These are phyloP conservation scores for Daldinia sp. DNA, from an alignment of 2,329 filamentous ascomycete species.

Conservation along the genomic window DNA sequence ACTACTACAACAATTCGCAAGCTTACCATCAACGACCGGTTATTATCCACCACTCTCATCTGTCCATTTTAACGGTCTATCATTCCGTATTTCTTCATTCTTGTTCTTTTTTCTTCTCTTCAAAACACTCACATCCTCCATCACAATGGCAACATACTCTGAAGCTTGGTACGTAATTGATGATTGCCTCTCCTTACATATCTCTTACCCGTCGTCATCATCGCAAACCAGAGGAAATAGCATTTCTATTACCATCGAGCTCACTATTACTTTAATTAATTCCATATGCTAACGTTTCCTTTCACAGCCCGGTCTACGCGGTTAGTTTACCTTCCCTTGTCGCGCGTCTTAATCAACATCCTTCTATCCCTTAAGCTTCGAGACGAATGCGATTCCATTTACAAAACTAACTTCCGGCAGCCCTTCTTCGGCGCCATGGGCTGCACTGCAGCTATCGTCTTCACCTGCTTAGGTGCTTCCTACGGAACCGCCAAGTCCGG, in stretches of 20 bases:
- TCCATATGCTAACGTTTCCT: constrained; percentile 45
- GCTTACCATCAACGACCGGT: constrained; percentile 39
- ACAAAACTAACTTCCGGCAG: constrained; percentile 47
- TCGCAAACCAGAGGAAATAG: constrained; percentile 37
- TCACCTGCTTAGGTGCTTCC: constrained; percentile 95
- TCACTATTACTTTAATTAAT: background rate
- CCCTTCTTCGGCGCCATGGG: constrained; percentile 90
- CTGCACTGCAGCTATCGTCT: constrained; percentile 91
- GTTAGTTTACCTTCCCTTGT: constrained; percentile 73
- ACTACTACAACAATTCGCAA: constrained; percentile 19
- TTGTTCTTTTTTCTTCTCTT: constrained; percentile 20
- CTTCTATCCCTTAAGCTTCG: constrained; percentile 18
- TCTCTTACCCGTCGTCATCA: constrained; percentile 42
- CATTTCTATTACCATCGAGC: constrained; percentile 11
- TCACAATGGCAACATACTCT: constrained; percentile 49
- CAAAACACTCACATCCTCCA: constrained; percentile 27
- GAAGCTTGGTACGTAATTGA: constrained; percentile 54
- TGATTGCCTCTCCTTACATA: constrained; percentile 39
- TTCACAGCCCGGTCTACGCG: constrained; percentile 91
- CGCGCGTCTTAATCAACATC: constrained; percentile 42
- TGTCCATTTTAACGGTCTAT: constrained; percentile 25
- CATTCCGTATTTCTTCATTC: constrained; percentile 25
- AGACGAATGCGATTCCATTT: constrained; percentile 55
- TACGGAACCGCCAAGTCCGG: constrained; percentile 99
- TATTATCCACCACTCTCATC: constrained; percentile 27